These are phyloP conservation scores for Skeletonema marinoi DNA, from an alignment of 108 stramenopile species.

Conservation along the genomic window DNA sequence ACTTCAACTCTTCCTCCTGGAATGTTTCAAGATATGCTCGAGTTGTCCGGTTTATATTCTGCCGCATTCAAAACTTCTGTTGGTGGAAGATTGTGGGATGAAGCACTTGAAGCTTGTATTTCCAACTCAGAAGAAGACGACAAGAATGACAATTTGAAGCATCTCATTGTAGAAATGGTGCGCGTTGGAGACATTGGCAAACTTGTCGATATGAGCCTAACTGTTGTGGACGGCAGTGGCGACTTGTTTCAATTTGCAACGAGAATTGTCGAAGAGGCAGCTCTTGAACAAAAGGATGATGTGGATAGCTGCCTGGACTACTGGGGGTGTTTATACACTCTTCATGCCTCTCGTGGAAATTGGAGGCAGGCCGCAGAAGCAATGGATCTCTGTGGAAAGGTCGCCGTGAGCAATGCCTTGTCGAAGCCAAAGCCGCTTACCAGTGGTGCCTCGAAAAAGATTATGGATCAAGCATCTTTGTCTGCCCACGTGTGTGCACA, in stretches of 20 bases:
- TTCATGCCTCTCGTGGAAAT: conserved; percentile 75
- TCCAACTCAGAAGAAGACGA: conserved; percentile 50
- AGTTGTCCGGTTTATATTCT: conserved; percentile 60
- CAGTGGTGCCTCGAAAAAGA: conserved; percentile 40
- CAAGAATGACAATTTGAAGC: conserved; percentile 45
- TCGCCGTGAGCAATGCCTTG: conserved; percentile 7
- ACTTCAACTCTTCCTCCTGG: conserved; percentile 11
- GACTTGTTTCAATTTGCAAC: conserved; percentile 79
- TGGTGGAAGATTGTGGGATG: conserved; percentile 60
- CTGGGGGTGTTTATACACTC: conserved; percentile 73
- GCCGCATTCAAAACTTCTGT: conserved; percentile 63
- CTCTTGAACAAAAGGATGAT: background rate
- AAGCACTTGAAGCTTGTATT: conserved; percentile 64
- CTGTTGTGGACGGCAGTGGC: conserved; percentile 42
- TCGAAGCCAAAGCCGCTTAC: conserved; percentile 10
- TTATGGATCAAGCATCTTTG: conserved; percentile 63
- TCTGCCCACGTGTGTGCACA: conserved; percentile 59
- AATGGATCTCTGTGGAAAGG: conserved; percentile 70
- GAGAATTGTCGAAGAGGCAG: conserved; percentile 52
- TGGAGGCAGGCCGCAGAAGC: conserved; percentile 80
- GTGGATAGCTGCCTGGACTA: conserved; percentile 57
- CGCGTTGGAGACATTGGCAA: conserved; percentile 66
- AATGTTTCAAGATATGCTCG: conserved; percentile 45
- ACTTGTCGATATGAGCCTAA: conserved; percentile 60
- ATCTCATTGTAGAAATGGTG: conserved; percentile 79